phyloP scores from a whole-genome alignment of 108 stramenopile species.

The Aureococcus anophagefferens region DNA sequence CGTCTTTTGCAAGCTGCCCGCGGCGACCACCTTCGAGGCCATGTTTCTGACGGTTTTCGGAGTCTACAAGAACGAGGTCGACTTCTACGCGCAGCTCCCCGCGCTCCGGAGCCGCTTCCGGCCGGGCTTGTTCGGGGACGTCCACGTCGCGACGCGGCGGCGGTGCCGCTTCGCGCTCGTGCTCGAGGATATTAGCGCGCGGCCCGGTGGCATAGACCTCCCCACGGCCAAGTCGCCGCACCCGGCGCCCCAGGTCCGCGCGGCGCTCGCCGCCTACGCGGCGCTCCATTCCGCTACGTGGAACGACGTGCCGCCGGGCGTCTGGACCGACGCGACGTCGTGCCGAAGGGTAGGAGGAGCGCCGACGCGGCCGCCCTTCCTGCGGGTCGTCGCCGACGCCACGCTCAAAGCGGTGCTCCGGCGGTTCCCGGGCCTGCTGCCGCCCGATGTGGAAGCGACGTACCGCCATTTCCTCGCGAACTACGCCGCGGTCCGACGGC shows the following conservation, averaged over 20 bases:
- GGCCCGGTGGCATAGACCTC: neutral
- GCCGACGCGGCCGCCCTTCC: neutral
- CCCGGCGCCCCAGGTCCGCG: neutral
- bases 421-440: neutral
- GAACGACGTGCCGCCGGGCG: neutral
- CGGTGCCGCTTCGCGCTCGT: neutral
- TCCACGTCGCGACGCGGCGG: neutral
- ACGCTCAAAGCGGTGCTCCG: neutral
- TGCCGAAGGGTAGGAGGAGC: no score
- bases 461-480: neutral
- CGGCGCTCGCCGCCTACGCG: neutral
- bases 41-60: neutral
- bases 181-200: neutral
- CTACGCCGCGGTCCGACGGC: neutral
- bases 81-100: neutral
- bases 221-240: neutral
- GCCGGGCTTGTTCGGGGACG: neutral
- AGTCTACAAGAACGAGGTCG: slow-evolving; percentile 2
- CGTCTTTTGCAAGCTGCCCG: neutral
- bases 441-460: neutral
- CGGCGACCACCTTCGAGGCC: neutral
- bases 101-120: neutral
- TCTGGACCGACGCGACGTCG: neutral
- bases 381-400: neutral
- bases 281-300: neutral